Base-by-base conservation (phyloP, 495 filamentous ascomycete species). In the Bryoglossum gracile region DNA sequence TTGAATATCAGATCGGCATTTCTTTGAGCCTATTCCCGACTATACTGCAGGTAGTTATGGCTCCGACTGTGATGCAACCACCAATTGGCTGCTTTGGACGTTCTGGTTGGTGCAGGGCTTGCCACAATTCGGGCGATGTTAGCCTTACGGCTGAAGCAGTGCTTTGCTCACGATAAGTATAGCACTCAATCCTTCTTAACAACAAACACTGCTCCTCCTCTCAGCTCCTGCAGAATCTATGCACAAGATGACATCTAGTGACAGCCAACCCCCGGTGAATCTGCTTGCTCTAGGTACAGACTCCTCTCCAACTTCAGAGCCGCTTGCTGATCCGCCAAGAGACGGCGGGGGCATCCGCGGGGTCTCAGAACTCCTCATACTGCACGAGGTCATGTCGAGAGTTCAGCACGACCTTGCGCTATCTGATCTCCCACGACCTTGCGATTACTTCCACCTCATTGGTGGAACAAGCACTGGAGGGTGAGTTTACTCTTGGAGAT, bases 401-500 rank as follows among this genome's bases (percentile, higher is more conserved):
- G 48, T 71, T 10, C 38, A 61, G 34, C 34, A 57, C 9, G 46
- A 16, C 2, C n/a, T 48, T 0, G 28, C 50, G 0, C 56, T 65
- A 16, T n/a, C 28, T 0, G 38, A 56, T 0, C 6, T 56, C 1
- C 65, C 64, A 2, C 60, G 54, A 23, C 68, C 68, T 3, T 66
- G 64, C 40, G 63, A 70, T 1, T 59, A 52, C 34, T 70, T 70
- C 14, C 49, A 68, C 24, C 46, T 68, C 8, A 68, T 70, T 19
- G 64, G 58, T 1, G 66, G 66, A 0, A 70, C 65, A 3, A 62
- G 62, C 45, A 66, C 67, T n/a, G 67, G 67, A 48, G 67, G 66
- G 64, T 64, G 48, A 48, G 57, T 10, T 3, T 16, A n/a, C 8
- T 16, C 21, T 25, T 16, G 8, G 14, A 38, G 39, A 24, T 8